Evolutionary conservation across 345 rosid genomes (phyloP).

Genomic region (Rhodamnia rubescens): DNA sequence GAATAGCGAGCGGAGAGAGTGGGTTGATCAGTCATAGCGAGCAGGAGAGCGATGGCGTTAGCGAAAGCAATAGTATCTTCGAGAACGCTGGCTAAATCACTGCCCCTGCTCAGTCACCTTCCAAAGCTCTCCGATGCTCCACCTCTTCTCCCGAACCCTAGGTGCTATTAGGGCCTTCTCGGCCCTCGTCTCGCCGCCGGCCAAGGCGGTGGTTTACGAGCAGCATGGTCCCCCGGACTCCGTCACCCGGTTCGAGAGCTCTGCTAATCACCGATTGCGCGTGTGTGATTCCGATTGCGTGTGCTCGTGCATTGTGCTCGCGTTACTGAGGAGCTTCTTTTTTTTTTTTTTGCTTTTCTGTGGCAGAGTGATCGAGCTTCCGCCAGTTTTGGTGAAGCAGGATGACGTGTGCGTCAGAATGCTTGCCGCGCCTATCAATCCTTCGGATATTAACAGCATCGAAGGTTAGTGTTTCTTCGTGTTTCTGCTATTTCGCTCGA

Average conservation of each 20-base stretch:
- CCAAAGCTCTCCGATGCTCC: neutral
- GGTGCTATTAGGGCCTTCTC: conserved; percentile 32
- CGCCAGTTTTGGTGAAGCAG: conserved; percentile 66
- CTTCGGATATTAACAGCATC: conserved; percentile 81
- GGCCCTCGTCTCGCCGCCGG: conserved; percentile 60
- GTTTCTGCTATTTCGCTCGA: neutral
- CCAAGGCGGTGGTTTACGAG: conserved; percentile 74
- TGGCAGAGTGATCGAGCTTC: conserved; percentile 46
- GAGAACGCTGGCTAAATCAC: neutral
- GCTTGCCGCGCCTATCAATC: conserved; percentile 90
- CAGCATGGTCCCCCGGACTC: conserved; percentile 73
- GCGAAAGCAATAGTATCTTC: neutral
- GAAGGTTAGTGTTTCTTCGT: conserved; percentile 31
- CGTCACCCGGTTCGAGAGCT: conserved; percentile 40
- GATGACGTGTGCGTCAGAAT: conserved; percentile 74
- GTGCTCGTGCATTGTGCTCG: neutral
- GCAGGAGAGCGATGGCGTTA: neutral
- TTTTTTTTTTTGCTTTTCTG: neutral
- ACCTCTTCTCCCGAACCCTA: neutral
- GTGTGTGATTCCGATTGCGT: neutral
- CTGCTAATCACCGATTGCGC: neutral
- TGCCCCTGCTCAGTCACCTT: neutral
- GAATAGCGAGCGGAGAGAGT: neutral
- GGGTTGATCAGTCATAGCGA: neutral
- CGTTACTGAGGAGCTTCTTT: neutral